Evolutionary conservation across 1,284 basidiomycete genomes (phyloP).

Genomic region (Microbotryum violaceum): DNA sequence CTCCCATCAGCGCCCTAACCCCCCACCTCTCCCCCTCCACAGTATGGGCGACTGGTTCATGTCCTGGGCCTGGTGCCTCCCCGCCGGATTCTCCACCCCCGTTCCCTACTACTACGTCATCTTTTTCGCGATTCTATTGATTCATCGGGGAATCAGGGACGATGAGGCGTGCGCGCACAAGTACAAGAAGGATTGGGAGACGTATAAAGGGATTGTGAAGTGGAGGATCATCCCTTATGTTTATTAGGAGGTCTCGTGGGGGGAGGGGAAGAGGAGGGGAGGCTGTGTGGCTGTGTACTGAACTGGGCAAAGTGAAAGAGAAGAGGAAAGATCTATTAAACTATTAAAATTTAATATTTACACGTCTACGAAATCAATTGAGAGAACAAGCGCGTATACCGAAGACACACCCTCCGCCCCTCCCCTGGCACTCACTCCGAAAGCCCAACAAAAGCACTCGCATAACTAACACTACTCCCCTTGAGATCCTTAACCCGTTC

Average conservation of each 20-base stretch:
- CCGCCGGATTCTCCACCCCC: slow-evolving; percentile 83
- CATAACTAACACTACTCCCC: slow-evolving; percentile 92
- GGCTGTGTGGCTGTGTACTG: background rate
- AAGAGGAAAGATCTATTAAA: too few relatives aligned
- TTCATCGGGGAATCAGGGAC: slow-evolving; percentile 84
- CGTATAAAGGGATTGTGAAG: slow-evolving; percentile 58
- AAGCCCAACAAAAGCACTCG: slow-evolving; percentile 62
- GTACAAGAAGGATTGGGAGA: slow-evolving; percentile 81
- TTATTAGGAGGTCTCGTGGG: slow-evolving; percentile 46
- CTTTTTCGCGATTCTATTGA: slow-evolving; percentile 78
- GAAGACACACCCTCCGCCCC: too few relatives aligned
- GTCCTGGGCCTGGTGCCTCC: slow-evolving; percentile 88
- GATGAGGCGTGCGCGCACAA: slow-evolving; percentile 86
- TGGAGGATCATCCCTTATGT: slow-evolving; percentile 79
- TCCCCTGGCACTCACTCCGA: too few relatives aligned
- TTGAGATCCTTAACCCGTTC: slow-evolving; percentile 58
- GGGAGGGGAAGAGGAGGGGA: too few relatives aligned
- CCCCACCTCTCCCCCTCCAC: slow-evolving; percentile 40
- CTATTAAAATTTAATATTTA: too few relatives aligned
- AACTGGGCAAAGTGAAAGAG: background rate
- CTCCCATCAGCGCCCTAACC: background rate
- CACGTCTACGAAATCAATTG: too few relatives aligned
- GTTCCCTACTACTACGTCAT: slow-evolving; percentile 92
- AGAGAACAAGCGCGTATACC: too few relatives aligned
- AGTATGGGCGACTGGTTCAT: slow-evolving; percentile 68